Base-by-base conservation (phyloP, 805 yeast genomes). In the Saturnispora besseyi region DNA sequence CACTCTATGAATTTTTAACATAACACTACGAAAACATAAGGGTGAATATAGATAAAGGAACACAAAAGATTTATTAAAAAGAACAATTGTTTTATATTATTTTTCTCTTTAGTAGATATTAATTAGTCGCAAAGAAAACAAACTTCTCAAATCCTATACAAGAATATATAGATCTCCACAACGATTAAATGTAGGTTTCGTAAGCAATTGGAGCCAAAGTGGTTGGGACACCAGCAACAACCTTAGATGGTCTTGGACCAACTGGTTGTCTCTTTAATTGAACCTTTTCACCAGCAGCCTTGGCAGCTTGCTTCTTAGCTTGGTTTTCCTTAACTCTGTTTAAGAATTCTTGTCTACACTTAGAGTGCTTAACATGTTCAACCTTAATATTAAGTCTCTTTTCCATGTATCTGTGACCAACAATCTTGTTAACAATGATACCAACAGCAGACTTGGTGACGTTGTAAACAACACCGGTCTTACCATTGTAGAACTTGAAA, bases 401-500 rank as follows among this genome's bases (percentile, higher is more conserved):
- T 82, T 93, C 98, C 62, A 93, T 65, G 89, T 91, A 93, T 81
- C 98, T 87, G 95, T 86, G 77, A 76, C 98, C 97, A 68, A 93
- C 98, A 74, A 90, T 82, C 86, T 93, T 93, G 95, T 93, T 86
- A 73, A 93, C 75, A 70, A 93, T 87, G 66, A 93, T 93, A 85
- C 99, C 99, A 62, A 93, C 98, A 60, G 99, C 79, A 59, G 96
- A 77, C 83, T 87, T 93, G 85, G 99, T 91, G 64, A 93, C 95
- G 84, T 93, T 93, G 96, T 82, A 93, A 62, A 93, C 82, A 66
- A 93, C 87, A 84, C 99, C 99, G 63, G 99, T 93, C 84, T 90
- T 93, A 78, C 99, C 99, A 83, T 93, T 97, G 96, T 93, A 93
- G 86, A 81, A 90, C 82, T 93, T 93, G 89, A 88, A 96, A 75